Conservation (phyloP, 1,284 basidiomycete species). For the Boletus mariae region DNA sequence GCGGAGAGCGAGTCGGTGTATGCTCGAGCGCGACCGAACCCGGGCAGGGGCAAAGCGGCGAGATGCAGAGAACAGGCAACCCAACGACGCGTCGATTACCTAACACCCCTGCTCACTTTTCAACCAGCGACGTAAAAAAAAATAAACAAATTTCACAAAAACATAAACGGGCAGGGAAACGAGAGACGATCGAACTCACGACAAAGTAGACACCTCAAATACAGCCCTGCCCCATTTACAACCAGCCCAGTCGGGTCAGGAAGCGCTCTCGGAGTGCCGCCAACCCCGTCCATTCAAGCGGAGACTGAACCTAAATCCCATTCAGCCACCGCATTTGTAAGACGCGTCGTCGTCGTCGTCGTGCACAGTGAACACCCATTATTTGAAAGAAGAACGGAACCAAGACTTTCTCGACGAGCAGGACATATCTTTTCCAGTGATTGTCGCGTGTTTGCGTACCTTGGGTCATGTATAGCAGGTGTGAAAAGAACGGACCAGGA, state of each 20-base stretch:
- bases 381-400: background rate
- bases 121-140: conserved; percentile 24
- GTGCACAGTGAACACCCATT: background rate
- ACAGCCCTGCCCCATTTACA: conserved; percentile 11
- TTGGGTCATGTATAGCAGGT: background rate
- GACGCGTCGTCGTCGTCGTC: conserved; percentile 11
- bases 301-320: conserved; percentile 10
- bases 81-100: conserved; percentile 32
- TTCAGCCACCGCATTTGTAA: conserved; percentile 6
- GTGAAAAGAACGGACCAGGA: background rate
- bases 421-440: background rate
- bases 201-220: background rate
- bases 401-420: background rate
- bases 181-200: background rate
- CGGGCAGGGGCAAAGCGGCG: conserved; percentile 26
- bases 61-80: conserved; percentile 21
- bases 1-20: conserved; percentile 4
- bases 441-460: background rate
- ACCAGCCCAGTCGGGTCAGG: conserved; percentile 10
- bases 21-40: conserved; percentile 16
- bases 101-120: conserved; percentile 22
- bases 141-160: conserved; percentile 2
- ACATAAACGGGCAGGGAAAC: background rate
- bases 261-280: background rate
- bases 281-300: conserved; percentile 12